These are phyloP conservation scores for Tuctoria greenei DNA, from an alignment of 176 grass and related monocot species.

Conservation along the genomic window DNA sequence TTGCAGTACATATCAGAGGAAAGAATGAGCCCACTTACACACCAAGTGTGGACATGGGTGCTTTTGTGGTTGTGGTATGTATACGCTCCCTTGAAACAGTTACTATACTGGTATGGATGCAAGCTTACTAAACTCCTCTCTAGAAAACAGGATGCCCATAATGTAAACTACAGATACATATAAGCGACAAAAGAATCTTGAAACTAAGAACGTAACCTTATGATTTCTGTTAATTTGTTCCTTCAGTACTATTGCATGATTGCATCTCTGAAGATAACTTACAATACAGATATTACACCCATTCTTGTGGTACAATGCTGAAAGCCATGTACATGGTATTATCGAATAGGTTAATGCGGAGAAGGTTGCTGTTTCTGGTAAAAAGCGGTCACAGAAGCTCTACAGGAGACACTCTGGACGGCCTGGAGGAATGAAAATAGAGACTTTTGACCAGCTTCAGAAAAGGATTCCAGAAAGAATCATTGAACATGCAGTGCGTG, in stretches of 20 bases:
- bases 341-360: conserved; percentile 85
- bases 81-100: not conserved
- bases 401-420: conserved; percentile 95
- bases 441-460: conserved; percentile 99
- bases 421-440: conserved; percentile 91
- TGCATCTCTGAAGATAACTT: conserved; percentile 21
- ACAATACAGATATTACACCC: not conserved
- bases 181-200: conserved; percentile 2
- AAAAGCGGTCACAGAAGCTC: conserved; percentile 86
- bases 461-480: conserved; percentile 97
- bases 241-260: not conserved
- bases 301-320: not conserved
- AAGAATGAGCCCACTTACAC: conserved; percentile 96
- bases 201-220: not conserved
- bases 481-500: conserved; percentile 87
- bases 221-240: not conserved
- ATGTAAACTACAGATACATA: not conserved
- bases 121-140: not conserved
- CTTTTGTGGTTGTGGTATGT: conserved; percentile 97
- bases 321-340: conserved; percentile 8
- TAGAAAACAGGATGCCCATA: not conserved
- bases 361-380: conserved; percentile 95
- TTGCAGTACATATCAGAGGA: conserved; percentile 96
- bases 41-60: conserved; percentile 97
- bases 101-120: not conserved